Evolutionary conservation across 2,329 filamentous ascomycete species (phyloP), one percentile per base, ranked within the genome.

Genomic region (Fusarium gaditjirri): DNA sequence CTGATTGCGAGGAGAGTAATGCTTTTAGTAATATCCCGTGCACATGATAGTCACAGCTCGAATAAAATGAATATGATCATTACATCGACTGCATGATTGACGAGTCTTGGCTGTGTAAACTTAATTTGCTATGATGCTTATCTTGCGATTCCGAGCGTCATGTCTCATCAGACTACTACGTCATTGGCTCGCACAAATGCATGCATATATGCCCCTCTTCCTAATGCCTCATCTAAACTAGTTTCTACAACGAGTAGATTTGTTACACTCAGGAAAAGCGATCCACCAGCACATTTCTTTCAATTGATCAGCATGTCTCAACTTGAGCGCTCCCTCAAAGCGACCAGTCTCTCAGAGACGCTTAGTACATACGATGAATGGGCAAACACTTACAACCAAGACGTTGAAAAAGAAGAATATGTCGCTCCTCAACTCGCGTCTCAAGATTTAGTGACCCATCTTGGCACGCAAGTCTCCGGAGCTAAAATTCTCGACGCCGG

Each of bases 401-500:
- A 75, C 27, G 59, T 71, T 38, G 38, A 81, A 76, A 67, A 73
- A 16, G 57, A 86, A 60, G 74, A 81, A 76, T 55, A 84, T 75
- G n/a, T 83, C 77, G 75, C 84, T 72, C 84, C 84, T 75, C n/a
- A 63, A 39, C 31, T 79, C 35, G 72, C 81, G 59, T 35, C 81
- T 71, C 70, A 79, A 68, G 33, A 78, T 53, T 49, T 83, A 68
- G 54, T 76, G 67, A 9, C 76, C 13, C 21, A 54, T 66, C 42
- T 77, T 11, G 53, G 36, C 77, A 11, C 64, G 11, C 29, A 23
- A 12, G 47, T 72, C 4, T 39, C 17, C 12, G 13, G 23, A 0
- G 43, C 41, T 3, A 63, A 57, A 16, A 83, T 87, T 47, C 80
- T 86, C 0, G 86, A 88, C 58, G 86, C 85, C 16, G 86, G 86